Percentiles rank a stretch among this genome's conserved stretches.
Evolutionary conservation across 768 basidiomycete genomes (phyloP).

Genomic region (Asterophora parasitica): DNA sequence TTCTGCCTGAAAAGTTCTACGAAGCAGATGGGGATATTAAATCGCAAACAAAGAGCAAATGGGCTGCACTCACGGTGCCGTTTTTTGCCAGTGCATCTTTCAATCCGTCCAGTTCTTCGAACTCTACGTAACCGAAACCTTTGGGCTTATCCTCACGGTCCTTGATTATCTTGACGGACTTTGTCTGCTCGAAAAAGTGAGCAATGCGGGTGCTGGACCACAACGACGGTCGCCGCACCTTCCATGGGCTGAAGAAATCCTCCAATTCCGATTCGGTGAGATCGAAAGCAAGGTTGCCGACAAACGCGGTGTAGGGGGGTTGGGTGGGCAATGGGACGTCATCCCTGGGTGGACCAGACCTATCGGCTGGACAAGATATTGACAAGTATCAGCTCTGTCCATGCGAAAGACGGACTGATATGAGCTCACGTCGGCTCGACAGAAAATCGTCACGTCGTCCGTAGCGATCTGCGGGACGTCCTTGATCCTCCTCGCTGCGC

Average conservation of each 20-base stretch:
- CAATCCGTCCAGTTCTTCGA: slow-evolving; percentile 78
- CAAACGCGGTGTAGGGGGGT: slow-evolving; percentile 94
- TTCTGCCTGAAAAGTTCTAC: slow-evolving; percentile 72
- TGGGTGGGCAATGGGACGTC: slow-evolving; percentile 94
- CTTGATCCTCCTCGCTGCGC: slow-evolving; percentile 62
- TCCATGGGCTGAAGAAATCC: slow-evolving; percentile 66
- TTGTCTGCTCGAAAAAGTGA: slow-evolving; percentile 45
- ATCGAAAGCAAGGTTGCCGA: slow-evolving; percentile 95
- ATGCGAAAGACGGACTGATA: slow-evolving; percentile 1
- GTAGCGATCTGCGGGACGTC: slow-evolving; percentile 49
- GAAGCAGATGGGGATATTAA: neutral
- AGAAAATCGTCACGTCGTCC: slow-evolving; percentile 60
- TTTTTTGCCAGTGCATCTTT: slow-evolving; percentile 77
- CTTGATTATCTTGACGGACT: slow-evolving; percentile 88
- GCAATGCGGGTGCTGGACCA: neutral
- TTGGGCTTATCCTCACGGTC: slow-evolving; percentile 94
- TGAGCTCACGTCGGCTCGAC: slow-evolving; percentile 53
- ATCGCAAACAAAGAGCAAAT: neutral
- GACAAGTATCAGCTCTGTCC: slow-evolving; percentile 9
- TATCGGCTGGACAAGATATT: slow-evolving; percentile 39
- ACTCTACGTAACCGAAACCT: slow-evolving; percentile 98
- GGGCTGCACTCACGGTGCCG: slow-evolving; percentile 50
- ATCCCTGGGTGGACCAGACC: slow-evolving; percentile 63
- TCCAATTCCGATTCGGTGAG: slow-evolving; percentile 79
- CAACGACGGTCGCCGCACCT: slow-evolving; percentile 36